Conservation (phyloP, 306 rosid species). For the Prunus salicina region DNA sequence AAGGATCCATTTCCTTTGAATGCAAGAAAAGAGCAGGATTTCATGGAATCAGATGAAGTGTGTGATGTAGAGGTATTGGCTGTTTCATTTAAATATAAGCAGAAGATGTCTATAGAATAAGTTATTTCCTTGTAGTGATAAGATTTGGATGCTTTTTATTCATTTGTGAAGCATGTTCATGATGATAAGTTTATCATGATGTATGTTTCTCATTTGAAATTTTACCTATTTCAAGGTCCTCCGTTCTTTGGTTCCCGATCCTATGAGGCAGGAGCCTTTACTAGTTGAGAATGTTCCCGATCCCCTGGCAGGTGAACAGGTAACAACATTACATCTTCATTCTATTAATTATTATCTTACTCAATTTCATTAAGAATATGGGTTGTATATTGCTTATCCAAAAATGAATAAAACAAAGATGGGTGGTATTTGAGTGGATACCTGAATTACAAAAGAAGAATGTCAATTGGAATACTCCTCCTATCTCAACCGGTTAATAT, state of each 20-base stretch:
- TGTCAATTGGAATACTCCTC: not conserved
- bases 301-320: constrained; percentile 97
- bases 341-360: not conserved
- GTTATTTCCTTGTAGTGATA: not conserved
- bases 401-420: not conserved
- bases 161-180: not conserved
- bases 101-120: not conserved
- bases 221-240: constrained; percentile 43
- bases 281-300: constrained; percentile 78
- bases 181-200: not conserved
- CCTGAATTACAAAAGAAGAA: not conserved
- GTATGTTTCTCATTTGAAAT: not conserved
- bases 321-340: constrained; percentile 19
- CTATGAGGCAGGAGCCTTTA: constrained; percentile 66
- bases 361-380: not conserved
- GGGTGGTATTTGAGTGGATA: not conserved
- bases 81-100: not conserved
- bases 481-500: not conserved
- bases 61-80: constrained; percentile 50
- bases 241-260: constrained; percentile 59
- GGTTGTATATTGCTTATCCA: constrained; percentile 1
- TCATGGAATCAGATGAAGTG: constrained; percentile 70
- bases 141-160: not conserved
- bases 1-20: constrained; percentile 80
- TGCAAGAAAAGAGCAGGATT: constrained; percentile 60